phyloP scores from a whole-genome alignment of 352 stramenopile species.

The Pelagophyceae sp. region DNA sequence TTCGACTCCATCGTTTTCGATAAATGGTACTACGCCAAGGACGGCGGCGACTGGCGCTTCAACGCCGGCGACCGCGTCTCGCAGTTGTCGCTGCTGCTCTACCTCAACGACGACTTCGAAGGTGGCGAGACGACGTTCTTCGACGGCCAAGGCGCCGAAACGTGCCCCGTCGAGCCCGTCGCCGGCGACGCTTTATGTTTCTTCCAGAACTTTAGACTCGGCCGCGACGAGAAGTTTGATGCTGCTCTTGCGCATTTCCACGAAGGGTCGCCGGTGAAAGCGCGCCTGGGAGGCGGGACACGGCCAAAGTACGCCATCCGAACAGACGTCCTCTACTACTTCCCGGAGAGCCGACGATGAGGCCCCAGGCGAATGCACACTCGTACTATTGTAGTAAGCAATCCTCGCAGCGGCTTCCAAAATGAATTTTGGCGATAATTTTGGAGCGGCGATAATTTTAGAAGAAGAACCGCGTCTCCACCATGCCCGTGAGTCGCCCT shows the following conservation, averaged over 20 bases:
- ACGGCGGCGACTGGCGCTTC: neutral
- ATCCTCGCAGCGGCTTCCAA: too few relatives aligned
- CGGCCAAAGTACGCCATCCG: slow-evolving; percentile 53
- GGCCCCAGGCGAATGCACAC: too few relatives aligned
- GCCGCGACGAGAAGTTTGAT: slow-evolving; percentile 42
- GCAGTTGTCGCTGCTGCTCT: slow-evolving; percentile 47
- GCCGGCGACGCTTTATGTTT: slow-evolving; percentile 48
- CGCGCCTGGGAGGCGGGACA: slow-evolving; percentile 14
- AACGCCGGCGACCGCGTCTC: neutral
- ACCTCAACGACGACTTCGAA: slow-evolving; percentile 53
- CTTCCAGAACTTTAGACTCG: slow-evolving; percentile 41
- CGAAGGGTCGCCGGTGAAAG: slow-evolving; percentile 44
- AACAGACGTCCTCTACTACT: slow-evolving; percentile 44
- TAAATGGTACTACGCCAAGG: slow-evolving; percentile 12
- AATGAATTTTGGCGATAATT: too few relatives aligned
- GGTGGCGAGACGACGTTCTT: slow-evolving; percentile 53
- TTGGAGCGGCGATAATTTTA: too few relatives aligned
- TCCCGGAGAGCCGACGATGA: too few relatives aligned
- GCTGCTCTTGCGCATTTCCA: slow-evolving; percentile 32
- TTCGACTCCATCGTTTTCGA: slow-evolving; percentile 4
- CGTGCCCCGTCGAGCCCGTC: slow-evolving; percentile 42
- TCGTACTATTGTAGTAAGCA: too few relatives aligned
- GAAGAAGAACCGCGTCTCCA: too few relatives aligned
- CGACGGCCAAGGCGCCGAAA: slow-evolving; percentile 27
- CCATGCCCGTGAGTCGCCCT: too few relatives aligned